Evolutionary conservation across 441 rosid species (phyloP).

Genomic region (Erodium texanum): DNA sequence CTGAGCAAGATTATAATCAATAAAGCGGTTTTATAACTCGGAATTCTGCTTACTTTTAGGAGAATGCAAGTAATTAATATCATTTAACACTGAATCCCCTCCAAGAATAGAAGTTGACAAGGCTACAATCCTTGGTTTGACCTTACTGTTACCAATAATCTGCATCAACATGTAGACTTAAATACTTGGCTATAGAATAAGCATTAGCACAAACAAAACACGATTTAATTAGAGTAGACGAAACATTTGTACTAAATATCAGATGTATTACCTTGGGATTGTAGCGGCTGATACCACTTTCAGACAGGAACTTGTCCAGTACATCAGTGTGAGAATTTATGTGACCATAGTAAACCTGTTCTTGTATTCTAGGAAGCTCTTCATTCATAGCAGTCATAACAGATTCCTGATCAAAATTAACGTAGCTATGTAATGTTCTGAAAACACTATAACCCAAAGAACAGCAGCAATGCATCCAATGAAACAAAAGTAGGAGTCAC

Average conservation of each 20-base stretch:
- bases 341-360: conserved; percentile 89
- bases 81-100: conserved; percentile 54
- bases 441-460: no score
- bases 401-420: conserved; percentile 53
- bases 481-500: neutral
- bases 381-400: conserved; percentile 92
- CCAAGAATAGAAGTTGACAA: conserved; percentile 52
- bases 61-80: conserved; percentile 81
- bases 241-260: conserved; percentile 14
- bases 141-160: conserved; percentile 63
- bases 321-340: conserved; percentile 78
- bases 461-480: neutral
- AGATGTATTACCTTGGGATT: conserved; percentile 63
- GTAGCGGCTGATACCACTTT: conserved; percentile 83
- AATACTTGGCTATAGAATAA: conserved; percentile 11
- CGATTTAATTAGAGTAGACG: neutral
- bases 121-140: conserved; percentile 60
- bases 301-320: conserved; percentile 78
- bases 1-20: conserved; percentile 11
- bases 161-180: conserved; percentile 29
- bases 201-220: conserved; percentile 1
- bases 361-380: conserved; percentile 92
- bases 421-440: no score
- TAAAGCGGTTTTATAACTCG: conserved; percentile 7
- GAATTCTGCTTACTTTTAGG: conserved; percentile 57